Evolutionary conservation across 1,284 basidiomycete genomes (phyloP), one percentile per base, ranked within the genome.

Genomic region (Trichosporon asahii): DNA sequence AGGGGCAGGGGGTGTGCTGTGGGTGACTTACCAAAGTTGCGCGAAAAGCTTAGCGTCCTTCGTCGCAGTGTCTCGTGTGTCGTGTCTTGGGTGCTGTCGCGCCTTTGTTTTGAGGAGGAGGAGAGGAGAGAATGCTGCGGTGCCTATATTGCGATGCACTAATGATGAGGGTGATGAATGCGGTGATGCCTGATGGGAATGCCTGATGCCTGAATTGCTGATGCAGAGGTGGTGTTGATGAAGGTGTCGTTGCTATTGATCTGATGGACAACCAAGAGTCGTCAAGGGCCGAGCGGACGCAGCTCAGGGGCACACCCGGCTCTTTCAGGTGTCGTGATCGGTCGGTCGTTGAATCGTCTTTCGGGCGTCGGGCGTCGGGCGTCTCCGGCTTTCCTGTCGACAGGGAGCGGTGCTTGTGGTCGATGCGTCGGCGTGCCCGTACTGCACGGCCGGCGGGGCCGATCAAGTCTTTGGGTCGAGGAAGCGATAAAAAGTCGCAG

Each of bases 131-230:
- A 49, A 49, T 49, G 46, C 49, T 53, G 49, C 23, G 49, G 21
- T 25, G 49, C 49, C 49, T 53, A 53, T 53, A 25, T 25, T 25
- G 49, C 21, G 49, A 53, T 53, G 49, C 7, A 21, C 49, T 53
- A 53, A 53, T 53, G 49, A 1, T 6, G n/a, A n/a, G n/a, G n/a
- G n/a, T 53, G 49, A 25, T 53, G 49, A 53, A 53, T 53, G 49
- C 21, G n/a, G 9, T 25, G 49, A 53, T 53, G 49, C 49, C 49
- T 46, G 44, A 44, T 44, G 40, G 40, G 44, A 46, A 46, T 46
- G 44, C n/a, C 40, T 46, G 44, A 46, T n/a, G 44, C 44, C 49
- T 53, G 49, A 53, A 53, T 53, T 53, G 49, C 49, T 53, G 49
- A 53, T 53, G 49, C 49, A n/a, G 49, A 21, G n/a, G 21, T 25